Conservation (phyloP, 352 stramenopile genomes). For the Blastocystis hominis region DNA sequence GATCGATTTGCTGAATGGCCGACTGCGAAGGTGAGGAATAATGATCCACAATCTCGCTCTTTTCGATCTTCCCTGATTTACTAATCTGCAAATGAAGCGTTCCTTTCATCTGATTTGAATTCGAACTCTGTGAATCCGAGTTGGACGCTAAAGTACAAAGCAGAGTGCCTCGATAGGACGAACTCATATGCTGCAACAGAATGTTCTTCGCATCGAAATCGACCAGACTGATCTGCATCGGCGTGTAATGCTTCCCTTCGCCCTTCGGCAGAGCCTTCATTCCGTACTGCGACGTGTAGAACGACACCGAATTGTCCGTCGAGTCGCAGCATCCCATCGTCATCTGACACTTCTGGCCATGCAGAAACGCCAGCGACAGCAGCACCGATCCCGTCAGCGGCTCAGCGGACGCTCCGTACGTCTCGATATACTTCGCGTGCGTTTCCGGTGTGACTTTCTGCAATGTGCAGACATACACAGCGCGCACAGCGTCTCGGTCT, state of each 20-base stretch:
- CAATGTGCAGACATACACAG: slow-evolving; percentile 40
- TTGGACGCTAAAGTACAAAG: neutral
- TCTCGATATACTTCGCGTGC: neutral
- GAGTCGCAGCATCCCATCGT: slow-evolving; percentile 53
- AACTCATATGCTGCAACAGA: neutral
- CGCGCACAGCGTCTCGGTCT: neutral
- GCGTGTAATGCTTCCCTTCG: slow-evolving; percentile 28
- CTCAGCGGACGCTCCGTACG: neutral
- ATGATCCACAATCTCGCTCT: neutral
- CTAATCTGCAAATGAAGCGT: neutral
- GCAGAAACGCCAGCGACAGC: slow-evolving; percentile 46
- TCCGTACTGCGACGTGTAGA: slow-evolving; percentile 35
- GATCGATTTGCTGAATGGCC: neutral
- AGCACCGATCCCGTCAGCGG: slow-evolving; percentile 7
- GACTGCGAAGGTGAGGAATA: neutral
- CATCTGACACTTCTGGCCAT: slow-evolving; percentile 24
- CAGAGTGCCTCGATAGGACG: neutral
- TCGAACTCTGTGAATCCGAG: neutral
- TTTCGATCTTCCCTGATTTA: neutral
- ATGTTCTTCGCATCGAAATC: slow-evolving; percentile 5
- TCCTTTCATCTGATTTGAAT: neutral
- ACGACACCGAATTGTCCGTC: slow-evolving; percentile 29
- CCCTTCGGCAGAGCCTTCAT: slow-evolving; percentile 2
- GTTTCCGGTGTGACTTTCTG: neutral
- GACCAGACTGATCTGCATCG: slow-evolving; percentile 18